A percentile compares a stretch with the other conserved stretches of the same genome.
Evolutionary conservation across 257 asterid species (phyloP).

Genomic region (Solanum etuberosum): DNA sequence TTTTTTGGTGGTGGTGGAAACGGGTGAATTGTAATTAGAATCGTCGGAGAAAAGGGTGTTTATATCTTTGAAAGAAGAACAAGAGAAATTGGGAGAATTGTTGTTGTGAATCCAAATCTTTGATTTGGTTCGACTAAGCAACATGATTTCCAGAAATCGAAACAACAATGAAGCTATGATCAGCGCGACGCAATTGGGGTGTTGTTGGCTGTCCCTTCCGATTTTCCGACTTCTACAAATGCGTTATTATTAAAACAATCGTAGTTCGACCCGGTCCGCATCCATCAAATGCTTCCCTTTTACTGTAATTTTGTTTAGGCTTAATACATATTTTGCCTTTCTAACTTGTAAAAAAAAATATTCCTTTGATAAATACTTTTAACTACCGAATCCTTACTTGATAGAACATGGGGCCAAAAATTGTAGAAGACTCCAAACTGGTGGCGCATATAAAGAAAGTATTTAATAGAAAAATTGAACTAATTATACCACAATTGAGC

Average conservation of each 20-base stretch:
- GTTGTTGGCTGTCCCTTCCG: neutral
- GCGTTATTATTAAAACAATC: neutral
- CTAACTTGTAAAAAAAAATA: neutral
- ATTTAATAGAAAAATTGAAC: neutral
- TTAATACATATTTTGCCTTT: neutral
- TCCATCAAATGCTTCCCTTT: neutral
- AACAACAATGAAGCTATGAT: neutral
- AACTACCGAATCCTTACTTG: neutral
- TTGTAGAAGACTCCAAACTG: neutral
- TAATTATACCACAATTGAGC: neutral
- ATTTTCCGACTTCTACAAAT: neutral
- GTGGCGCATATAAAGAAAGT: neutral
- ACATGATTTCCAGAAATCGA: slow-evolving; percentile 35
- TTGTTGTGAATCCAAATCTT: slow-evolving; percentile 30
- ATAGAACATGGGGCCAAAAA: neutral
- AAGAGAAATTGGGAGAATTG: slow-evolving; percentile 42
- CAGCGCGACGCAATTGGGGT: neutral
- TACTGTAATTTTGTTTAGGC: neutral
- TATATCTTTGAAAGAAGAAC: slow-evolving; percentile 80
- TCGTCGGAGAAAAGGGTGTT: slow-evolving; percentile 46
- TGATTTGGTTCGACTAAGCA: slow-evolving; percentile 63
- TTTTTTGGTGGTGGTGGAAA: neutral
- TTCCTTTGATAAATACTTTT: neutral
- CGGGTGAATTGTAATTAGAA: neutral
- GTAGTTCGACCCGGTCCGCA: neutral